phyloP scores from a whole-genome alignment of 352 stramenopile species.

The Phytophthora hybrid region DNA sequence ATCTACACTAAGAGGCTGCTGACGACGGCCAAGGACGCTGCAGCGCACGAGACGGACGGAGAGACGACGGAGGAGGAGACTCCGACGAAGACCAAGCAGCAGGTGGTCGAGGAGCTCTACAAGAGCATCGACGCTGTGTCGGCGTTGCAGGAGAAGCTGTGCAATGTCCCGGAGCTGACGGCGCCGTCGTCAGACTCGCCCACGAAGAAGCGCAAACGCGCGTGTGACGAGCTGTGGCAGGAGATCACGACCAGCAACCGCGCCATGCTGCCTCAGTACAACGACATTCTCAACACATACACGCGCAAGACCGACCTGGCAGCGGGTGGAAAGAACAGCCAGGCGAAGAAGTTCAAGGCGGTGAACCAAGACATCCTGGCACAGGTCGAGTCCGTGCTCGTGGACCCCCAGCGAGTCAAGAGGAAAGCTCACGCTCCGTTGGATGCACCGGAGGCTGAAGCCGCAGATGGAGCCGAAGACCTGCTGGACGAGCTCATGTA shows the following conservation, averaged over 20 bases:
- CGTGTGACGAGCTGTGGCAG: constrained; percentile 65
- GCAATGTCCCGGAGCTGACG: constrained; percentile 67
- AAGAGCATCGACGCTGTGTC: constrained; percentile 71
- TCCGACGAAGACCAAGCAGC: constrained; percentile 38
- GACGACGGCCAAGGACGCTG: constrained; percentile 50
- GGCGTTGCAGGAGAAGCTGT: constrained; percentile 70
- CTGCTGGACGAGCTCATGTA: constrained; percentile 87
- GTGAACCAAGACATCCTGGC: constrained; percentile 89
- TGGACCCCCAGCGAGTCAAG: constrained; percentile 83
- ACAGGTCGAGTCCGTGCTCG: constrained; percentile 87
- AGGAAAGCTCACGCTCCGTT: constrained; percentile 81
- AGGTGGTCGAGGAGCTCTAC: constrained; percentile 60
- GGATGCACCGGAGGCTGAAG: constrained; percentile 47
- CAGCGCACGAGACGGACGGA: constrained; percentile 29
- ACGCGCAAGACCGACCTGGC: constrained; percentile 77
- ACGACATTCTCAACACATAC: constrained; percentile 84
- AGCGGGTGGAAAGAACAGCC: constrained; percentile 55
- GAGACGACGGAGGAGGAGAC: constrained; percentile 40
- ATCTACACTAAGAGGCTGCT: constrained; percentile 88
- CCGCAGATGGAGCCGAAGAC: constrained; percentile 48
- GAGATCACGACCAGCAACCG: constrained; percentile 53
- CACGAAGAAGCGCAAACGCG: constrained; percentile 75
- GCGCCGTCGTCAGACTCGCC: constrained; percentile 34
- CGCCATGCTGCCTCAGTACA: constrained; percentile 76
- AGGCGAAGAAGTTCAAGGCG: constrained; percentile 90